Base-by-base conservation (phyloP, 2,329 filamentous ascomycete species). In the Diaporthe sp. region DNA sequence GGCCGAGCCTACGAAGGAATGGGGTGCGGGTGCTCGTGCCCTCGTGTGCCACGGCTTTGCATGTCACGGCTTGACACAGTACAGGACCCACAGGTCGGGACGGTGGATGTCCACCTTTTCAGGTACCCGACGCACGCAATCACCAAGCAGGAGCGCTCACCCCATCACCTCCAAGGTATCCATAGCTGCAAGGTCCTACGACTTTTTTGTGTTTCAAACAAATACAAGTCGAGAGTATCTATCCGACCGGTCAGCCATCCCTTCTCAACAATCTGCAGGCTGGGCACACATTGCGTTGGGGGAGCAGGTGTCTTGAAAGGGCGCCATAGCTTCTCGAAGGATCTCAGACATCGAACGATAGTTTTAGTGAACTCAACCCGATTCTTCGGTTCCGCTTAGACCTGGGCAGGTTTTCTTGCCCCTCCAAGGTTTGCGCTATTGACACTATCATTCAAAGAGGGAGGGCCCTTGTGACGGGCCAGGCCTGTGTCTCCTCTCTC, bases 301-400 rank as follows among this genome's bases (percentile, higher is more conserved):
- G 9, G 32, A 17, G 17, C 32, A 32, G 4, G 3, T 19, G n/a
- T 50, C 42, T 5, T 30, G 32, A 68, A 6, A 5, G 61, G 47
- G n/a, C 63, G 63, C 47, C 63, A 53, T 25, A 39, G 22, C 63
- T 68, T 68, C 63, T 68, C 32, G 63, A 53, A 68, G 32, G 30
- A 53, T 53, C 47, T 39, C 44, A 68, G 63, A 68, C 63, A 53
- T 68, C 63, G 25, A 68, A 68, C 63, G 63, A 68, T 68, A 39
- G 63, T 53, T 47, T 22, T 37, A 8, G 47, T 53, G 19, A 39
- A 39, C 47, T 53, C 63, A 53, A 68, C 63, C 63, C 63, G 63
- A 53, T 39, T 53, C 63, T 68, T 39, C 63, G 63, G 63, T 68
- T 53, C 63, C 47, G 63, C 63, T 68, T 27, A 13, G 44, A 22